Evolutionary conservation across 2,329 filamentous ascomycete genomes (phyloP), one percentile per base, ranked within the genome.

Genomic region (Podosphaera leucotricha): DNA sequence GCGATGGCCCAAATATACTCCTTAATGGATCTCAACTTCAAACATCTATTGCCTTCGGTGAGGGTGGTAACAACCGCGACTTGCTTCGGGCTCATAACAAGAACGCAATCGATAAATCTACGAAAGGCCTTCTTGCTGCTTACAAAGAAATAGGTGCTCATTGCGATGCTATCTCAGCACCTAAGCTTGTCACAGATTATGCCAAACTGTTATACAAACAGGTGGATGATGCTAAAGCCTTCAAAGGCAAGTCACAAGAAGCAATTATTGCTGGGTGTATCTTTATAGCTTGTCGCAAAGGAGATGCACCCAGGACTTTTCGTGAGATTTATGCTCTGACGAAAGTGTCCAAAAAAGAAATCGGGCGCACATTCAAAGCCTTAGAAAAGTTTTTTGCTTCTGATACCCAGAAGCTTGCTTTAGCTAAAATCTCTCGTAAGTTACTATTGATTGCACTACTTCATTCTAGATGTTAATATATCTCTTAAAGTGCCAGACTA

Each of bases 161-260:
- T 47, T 92, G 84, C 57, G 87, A 95, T 55, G 77, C 77, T 46
- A 84, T 86, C 59, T 76, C 79, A 57, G 78, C 92, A 48, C 77
- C 80, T 41, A 77, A 77, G 56, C 76, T 79, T 46, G 83, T 92
- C 36, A 77, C 82, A 43, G 85, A 94, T 56, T 81, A 80, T 1
- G 85, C 90, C 48, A 94, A 94, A 66, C 81, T 92, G 59, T 78
- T 95, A 50, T 98, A 80, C 72, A 95, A 94, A 66, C 72, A 90
- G 46, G 82, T 87, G 20, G 85, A 93, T 54, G 90, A 98, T 62
- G 78, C 79, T 57, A 87, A 87, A 60, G 71, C 85, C 45, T 85
- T 95, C 70, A 93, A 93, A 65, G 86, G 86, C 58, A 98, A 98
- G 64, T 80, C 82, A 0, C 80, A 86, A 57, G 87, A 95, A 54